Evolutionary conservation across 441 rosid genomes (phyloP).

Genomic region (Rhodomyrtus psidioides): DNA sequence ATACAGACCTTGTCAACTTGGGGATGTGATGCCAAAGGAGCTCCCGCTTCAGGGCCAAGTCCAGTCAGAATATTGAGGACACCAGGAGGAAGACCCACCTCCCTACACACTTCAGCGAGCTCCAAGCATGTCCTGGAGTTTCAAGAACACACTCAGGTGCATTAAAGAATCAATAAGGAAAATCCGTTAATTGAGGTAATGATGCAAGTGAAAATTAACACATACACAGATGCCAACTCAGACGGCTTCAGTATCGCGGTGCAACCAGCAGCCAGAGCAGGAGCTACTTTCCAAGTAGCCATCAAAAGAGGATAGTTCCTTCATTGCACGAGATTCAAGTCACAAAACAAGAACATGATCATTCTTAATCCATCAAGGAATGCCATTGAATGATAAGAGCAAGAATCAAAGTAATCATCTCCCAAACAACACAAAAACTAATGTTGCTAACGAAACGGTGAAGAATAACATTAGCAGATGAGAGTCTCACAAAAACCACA

Average conservation of each 20-base stretch:
- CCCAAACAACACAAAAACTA: background rate
- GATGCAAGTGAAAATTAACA: background rate
- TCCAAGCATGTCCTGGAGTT: conserved; percentile 90
- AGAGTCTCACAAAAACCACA: background rate
- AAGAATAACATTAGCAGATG: background rate
- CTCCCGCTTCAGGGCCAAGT: conserved; percentile 96
- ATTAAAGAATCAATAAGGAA: conserved; percentile 3
- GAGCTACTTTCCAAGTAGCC: conserved; percentile 99
- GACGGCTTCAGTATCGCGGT: conserved; percentile 93
- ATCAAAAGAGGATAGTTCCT: conserved; percentile 96
- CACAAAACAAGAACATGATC: background rate
- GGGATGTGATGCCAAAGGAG: conserved; percentile 90
- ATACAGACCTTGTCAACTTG: conserved; percentile 79
- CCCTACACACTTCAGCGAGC: conserved; percentile 84
- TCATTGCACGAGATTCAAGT: conserved; percentile 22
- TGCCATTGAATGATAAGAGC: background rate
- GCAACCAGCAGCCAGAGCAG: conserved; percentile 98
- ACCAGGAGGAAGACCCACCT: conserved; percentile 94
- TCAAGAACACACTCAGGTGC: background rate
- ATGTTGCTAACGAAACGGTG: background rate
- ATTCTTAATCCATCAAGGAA: background rate
- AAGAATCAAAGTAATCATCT: background rate
- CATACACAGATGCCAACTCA: conserved; percentile 83
- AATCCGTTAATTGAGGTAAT: background rate
- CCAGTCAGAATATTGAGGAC: conserved; percentile 91